These are phyloP conservation scores for Melocanna baccifera DNA, from an alignment of 176 grass and related monocot genomes.

Conservation along the genomic window DNA sequence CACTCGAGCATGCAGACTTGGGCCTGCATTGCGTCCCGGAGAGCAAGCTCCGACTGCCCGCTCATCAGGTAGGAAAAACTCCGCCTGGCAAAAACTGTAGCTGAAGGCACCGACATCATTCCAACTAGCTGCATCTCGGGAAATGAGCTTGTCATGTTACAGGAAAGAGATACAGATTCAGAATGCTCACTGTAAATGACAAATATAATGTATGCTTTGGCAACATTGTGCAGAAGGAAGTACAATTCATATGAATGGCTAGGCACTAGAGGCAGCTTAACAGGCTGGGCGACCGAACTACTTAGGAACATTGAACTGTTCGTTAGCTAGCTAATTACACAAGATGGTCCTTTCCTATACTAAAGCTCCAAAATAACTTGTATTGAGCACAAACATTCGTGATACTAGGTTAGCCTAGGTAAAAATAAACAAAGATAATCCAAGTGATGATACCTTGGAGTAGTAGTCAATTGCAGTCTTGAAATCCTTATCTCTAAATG, in stretches of 20 bases:
- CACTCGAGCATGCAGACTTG: slow-evolving; percentile 99
- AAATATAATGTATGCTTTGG: neutral
- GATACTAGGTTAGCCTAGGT: neutral
- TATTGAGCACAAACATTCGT: neutral
- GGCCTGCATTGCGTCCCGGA: slow-evolving; percentile 96
- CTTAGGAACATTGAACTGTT: neutral
- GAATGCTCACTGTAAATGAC: neutral
- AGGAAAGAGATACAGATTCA: neutral
- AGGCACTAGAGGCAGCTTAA: neutral
- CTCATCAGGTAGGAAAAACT: slow-evolving; percentile 97
- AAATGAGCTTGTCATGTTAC: slow-evolving; percentile 17
- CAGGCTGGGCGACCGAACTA: neutral
- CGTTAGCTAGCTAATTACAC: slow-evolving; percentile 1
- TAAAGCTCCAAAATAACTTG: neutral
- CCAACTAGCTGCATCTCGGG: slow-evolving; percentile 61
- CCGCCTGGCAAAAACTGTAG: slow-evolving; percentile 81
- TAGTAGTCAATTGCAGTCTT: slow-evolving; percentile 98
- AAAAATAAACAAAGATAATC: neutral
- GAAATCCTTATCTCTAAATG: slow-evolving; percentile 99
- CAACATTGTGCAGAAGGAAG: neutral
- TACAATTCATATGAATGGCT: neutral
- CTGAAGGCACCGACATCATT: slow-evolving; percentile 86
- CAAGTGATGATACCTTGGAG: slow-evolving; percentile 65
- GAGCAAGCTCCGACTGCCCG: slow-evolving; percentile 83
- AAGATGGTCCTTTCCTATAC: neutral